Conservation (phyloP, 2,329 filamentous ascomycete species). For the Microascus cirrosus region DNA sequence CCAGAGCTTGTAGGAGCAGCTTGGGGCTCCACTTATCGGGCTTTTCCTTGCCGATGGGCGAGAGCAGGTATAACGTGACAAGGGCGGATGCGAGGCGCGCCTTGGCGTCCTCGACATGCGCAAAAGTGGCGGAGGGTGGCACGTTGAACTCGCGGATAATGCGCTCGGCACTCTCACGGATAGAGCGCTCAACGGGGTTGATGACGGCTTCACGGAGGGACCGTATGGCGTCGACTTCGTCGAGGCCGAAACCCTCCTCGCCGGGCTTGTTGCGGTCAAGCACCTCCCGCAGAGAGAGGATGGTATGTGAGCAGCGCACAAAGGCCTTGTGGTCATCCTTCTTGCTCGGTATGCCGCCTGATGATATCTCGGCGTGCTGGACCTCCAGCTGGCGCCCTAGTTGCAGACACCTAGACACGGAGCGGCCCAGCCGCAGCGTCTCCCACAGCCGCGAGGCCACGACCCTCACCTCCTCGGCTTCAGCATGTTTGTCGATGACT, state of each 20-base stretch:
- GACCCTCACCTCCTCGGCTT: constrained; percentile 69
- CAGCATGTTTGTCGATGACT: constrained; percentile 74
- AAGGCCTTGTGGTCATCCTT: constrained; percentile 69
- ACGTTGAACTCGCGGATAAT: constrained; percentile 77
- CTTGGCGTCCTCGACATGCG: constrained; percentile 63
- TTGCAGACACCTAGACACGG: constrained; percentile 67
- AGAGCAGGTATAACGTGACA: constrained; percentile 69
- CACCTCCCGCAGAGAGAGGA: constrained; percentile 65
- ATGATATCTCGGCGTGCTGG: constrained; percentile 62
- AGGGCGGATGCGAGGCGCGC: constrained; percentile 63
- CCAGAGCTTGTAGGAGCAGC: constrained; percentile 64
- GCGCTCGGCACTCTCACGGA: constrained; percentile 66
- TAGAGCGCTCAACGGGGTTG: constrained; percentile 58
- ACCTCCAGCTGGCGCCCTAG: constrained; percentile 78
- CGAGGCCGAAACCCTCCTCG: constrained; percentile 68
- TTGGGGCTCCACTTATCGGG: constrained; percentile 52
- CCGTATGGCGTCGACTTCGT: constrained; percentile 59
- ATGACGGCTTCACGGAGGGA: constrained; percentile 60
- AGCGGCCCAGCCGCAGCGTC: constrained; percentile 64
- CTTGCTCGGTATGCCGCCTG: constrained; percentile 17
- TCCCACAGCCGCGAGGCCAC: constrained; percentile 72
- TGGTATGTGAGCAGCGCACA: constrained; percentile 69
- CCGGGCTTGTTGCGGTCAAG: constrained; percentile 55
- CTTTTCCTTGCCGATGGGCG: constrained; percentile 41
- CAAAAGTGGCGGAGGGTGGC: constrained; percentile 41